Evolutionary conservation across 1,284 basidiomycete species (phyloP).

Genomic region (Blastosporella zonata): DNA sequence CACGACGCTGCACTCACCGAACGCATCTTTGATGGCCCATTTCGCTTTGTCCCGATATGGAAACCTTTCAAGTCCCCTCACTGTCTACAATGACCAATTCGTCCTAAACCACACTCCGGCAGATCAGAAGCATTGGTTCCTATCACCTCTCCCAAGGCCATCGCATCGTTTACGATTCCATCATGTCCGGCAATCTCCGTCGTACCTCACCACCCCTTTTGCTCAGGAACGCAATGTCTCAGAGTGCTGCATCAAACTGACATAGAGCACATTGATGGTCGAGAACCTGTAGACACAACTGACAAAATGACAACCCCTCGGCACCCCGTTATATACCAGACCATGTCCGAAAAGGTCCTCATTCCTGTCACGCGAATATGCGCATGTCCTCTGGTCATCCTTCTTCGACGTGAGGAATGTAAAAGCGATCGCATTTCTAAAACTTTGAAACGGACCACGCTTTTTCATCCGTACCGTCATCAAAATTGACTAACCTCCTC

Average conservation of each 20-base stretch:
- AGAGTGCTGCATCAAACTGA: no score
- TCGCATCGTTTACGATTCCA: slow-evolving; percentile 9
- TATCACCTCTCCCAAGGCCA: slow-evolving; percentile 17
- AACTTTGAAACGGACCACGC: background rate
- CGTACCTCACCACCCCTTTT: background rate
- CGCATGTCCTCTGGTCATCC: background rate
- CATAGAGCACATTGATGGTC: no score
- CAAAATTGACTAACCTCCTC: slow-evolving; percentile 3
- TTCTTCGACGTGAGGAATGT: background rate
- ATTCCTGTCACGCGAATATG: background rate
- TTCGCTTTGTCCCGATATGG: slow-evolving; percentile 14
- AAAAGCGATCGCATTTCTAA: background rate
- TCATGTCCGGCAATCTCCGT: slow-evolving; percentile 15
- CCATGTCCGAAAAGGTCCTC: background rate
- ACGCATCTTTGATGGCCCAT: slow-evolving; percentile 22
- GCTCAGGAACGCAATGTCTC: background rate
- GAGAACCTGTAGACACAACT: background rate
- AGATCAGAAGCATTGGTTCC: slow-evolving; percentile 17
- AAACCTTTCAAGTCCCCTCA: background rate
- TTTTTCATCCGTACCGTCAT: background rate
- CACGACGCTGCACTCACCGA: slow-evolving; percentile 1
- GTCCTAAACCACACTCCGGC: slow-evolving; percentile 3
- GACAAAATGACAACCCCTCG: background rate
- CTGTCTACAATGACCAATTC: background rate
- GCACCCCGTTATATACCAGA: background rate